These are phyloP conservation scores for Fallopia convolvulus DNA, from an alignment of 148 eudicot species.

Conservation along the genomic window DNA sequence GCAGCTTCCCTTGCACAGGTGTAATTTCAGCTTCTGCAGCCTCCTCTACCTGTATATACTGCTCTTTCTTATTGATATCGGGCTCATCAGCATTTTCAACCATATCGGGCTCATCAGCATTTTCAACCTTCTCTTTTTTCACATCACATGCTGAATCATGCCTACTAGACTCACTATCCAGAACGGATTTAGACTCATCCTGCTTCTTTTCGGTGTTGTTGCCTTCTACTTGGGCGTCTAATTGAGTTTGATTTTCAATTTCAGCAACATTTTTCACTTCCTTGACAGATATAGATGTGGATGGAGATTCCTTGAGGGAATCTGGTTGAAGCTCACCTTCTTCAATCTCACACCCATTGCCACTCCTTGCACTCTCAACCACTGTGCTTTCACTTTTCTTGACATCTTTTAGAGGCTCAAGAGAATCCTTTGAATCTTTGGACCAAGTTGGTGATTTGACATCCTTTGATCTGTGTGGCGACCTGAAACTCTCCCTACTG, in stretches of 20 bases:
- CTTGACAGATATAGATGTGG: constrained; percentile 10
- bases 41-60: constrained; percentile 18
- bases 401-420: constrained; percentile 52
- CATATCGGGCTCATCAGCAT: constrained; percentile 15
- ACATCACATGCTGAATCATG: constrained; percentile 14
- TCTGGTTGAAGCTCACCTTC: constrained; percentile 97
- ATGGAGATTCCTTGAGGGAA: constrained; percentile 29
- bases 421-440: constrained; percentile 66
- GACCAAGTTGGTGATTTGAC: constrained; percentile 69
- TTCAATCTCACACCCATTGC: constrained; percentile 67
- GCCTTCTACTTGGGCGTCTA: not conserved
- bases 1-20: constrained; percentile 19
- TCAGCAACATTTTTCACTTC: constrained; percentile 17
- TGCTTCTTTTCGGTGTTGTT: constrained; percentile 12
- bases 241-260: constrained; percentile 16
- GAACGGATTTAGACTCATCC: constrained; percentile 14
- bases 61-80: constrained; percentile 23
- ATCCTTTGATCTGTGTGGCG: constrained; percentile 49
- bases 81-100: constrained; percentile 18
- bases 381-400: constrained; percentile 48
- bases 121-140: constrained; percentile 23
- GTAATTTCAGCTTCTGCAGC: constrained; percentile 16
- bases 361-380: constrained; percentile 41
- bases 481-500: constrained; percentile 38
- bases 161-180: constrained; percentile 12